These are phyloP conservation scores for Sarocladiaceae sp. DNA, from an alignment of 2,329 filamentous ascomycete genomes.

Conservation along the genomic window DNA sequence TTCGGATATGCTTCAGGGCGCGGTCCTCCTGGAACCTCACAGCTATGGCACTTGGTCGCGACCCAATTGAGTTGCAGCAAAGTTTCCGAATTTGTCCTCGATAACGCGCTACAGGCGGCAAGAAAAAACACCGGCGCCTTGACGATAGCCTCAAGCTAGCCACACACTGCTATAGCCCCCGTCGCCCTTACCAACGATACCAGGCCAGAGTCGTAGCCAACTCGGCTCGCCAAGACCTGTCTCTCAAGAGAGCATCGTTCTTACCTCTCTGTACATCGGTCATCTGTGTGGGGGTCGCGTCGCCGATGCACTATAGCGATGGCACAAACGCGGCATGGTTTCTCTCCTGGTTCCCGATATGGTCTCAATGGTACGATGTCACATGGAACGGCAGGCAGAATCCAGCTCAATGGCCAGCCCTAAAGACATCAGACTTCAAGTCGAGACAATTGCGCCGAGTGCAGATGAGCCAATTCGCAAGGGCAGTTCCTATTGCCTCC, in stretches of 20 bases:
- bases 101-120: slow-evolving; percentile 6
- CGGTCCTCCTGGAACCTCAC: too few relatives aligned
- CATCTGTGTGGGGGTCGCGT: slow-evolving; percentile 2
- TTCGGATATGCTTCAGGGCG: too few relatives aligned
- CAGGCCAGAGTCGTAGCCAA: not conserved
- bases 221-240: slow-evolving; percentile 1
- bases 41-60: too few relatives aligned
- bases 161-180: not conserved
- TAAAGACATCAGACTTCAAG: too few relatives aligned
- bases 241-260: too few relatives aligned
- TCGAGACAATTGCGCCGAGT: too few relatives aligned
- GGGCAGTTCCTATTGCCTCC: too few relatives aligned
- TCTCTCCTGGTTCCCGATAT: not conserved
- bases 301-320: not conserved
- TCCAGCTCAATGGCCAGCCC: not conserved
- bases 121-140: not conserved
- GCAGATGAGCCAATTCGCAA: too few relatives aligned
- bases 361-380: not conserved
- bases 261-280: not conserved
- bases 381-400: not conserved
- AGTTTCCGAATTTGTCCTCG: not conserved
- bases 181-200: not conserved
- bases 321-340: not conserved
- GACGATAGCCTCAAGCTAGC: slow-evolving; percentile 6
- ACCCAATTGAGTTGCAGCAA: not conserved